phyloP scores from a whole-genome alignment of 768 basidiomycete genomes.

The Tephrocybe rancida region DNA sequence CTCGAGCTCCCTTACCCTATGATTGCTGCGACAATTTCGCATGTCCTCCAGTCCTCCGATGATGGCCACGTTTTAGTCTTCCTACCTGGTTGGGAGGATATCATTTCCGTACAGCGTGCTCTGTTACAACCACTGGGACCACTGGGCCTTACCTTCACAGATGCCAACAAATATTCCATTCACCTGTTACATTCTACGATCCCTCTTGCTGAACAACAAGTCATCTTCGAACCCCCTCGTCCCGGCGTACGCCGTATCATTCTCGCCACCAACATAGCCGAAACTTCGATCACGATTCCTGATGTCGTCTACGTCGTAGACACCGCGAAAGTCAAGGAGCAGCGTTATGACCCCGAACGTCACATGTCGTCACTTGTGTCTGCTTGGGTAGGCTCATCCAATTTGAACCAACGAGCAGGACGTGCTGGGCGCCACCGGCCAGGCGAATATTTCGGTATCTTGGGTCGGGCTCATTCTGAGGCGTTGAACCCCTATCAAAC shows the following conservation, averaged over 20 bases:
- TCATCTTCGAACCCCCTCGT: slow-evolving; percentile 84
- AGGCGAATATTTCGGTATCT: slow-evolving; percentile 89
- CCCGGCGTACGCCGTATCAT: slow-evolving; percentile 83
- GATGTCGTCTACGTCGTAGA: slow-evolving; percentile 96
- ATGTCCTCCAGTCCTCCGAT: slow-evolving; percentile 71
- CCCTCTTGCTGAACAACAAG: slow-evolving; percentile 86
- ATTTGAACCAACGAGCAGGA: slow-evolving; percentile 89
- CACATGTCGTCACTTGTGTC: slow-evolving; percentile 89
- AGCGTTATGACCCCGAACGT: slow-evolving; percentile 84
- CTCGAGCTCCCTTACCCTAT: slow-evolving; percentile 81
- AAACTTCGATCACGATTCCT: slow-evolving; percentile 94
- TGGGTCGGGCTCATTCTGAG: slow-evolving; percentile 63
- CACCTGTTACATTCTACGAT: slow-evolving; percentile 90
- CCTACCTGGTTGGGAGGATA: slow-evolving; percentile 94
- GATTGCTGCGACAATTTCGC: slow-evolving; percentile 78
- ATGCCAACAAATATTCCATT: slow-evolving; percentile 60
- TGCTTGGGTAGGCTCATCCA: slow-evolving; percentile 90
- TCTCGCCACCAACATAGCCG: slow-evolving; percentile 92
- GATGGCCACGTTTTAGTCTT: slow-evolving; percentile 92
- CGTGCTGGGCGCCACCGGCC: slow-evolving; percentile 90
- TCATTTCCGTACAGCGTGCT: slow-evolving; percentile 66
- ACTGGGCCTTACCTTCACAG: slow-evolving; percentile 63
- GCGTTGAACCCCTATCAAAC: slow-evolving; percentile 78
- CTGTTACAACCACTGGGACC: slow-evolving; percentile 52
- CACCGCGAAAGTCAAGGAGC: slow-evolving; percentile 85